These are phyloP conservation scores for Mycena albidolilacea DNA, from an alignment of 768 basidiomycete genomes.

Conservation along the genomic window DNA sequence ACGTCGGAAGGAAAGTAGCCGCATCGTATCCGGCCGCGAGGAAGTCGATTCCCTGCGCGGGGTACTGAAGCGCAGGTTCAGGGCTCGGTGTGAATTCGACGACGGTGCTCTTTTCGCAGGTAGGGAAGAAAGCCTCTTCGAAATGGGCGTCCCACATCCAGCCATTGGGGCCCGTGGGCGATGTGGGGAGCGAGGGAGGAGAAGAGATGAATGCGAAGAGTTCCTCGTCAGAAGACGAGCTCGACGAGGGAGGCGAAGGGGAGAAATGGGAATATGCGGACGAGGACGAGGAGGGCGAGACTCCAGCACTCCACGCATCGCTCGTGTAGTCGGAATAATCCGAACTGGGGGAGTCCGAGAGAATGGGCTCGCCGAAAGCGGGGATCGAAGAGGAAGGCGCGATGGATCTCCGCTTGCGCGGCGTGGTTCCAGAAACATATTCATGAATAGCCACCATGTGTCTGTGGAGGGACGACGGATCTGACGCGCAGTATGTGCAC, in stretches of 20 bases:
- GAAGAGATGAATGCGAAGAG: background rate
- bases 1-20: too few species aligned
- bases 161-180: background rate
- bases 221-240: too few species aligned
- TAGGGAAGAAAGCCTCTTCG: background rate
- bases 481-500: constrained; percentile 18
- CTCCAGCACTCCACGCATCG: background rate
- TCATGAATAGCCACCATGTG: constrained; percentile 12
- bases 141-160: background rate
- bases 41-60: background rate
- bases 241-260: too few species aligned
- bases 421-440: background rate
- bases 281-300: background rate
- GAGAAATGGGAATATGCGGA: too few species aligned
- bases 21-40: background rate
- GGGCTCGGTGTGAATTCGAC: background rate
- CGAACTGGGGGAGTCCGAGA: background rate
- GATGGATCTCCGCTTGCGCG: background rate
- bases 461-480: constrained; percentile 23
- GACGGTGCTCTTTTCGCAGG: background rate
- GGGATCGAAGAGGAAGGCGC: background rate
- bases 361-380: background rate
- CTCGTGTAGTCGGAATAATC: background rate
- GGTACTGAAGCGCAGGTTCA: background rate
- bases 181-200: background rate